Conservation (phyloP, 129 eudicot genomes). For the Cynara cardunculus region DNA sequence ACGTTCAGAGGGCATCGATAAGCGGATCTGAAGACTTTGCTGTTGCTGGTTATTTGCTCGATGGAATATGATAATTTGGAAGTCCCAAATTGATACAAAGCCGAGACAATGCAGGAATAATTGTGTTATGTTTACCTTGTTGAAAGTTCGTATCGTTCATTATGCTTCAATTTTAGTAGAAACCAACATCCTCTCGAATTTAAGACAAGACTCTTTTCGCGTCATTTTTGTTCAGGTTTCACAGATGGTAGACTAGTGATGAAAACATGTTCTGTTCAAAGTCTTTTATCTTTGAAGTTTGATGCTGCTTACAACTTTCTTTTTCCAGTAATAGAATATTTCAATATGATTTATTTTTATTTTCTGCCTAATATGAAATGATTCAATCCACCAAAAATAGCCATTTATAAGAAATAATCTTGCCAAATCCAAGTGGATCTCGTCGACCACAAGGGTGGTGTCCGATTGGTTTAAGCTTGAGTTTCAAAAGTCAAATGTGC, state of each 20-base stretch:
- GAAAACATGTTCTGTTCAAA: no score
- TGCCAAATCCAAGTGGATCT: no score
- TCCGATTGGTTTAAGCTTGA: no score
- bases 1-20: not conserved
- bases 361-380: no score
- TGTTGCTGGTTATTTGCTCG: not conserved
- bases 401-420: no score
- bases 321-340: no score
- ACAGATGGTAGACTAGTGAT: not conserved
- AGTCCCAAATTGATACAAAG: not conserved
- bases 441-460: no score
- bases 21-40: not conserved
- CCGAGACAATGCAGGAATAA: not conserved
- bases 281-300: no score
- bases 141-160: not conserved
- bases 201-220: not conserved
- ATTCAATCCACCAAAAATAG: no score
- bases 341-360: no score
- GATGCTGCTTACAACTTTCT: no score
- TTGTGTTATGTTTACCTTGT: not conserved
- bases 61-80: not conserved
- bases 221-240: not conserved
- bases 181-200: not conserved
- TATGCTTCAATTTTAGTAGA: not conserved
- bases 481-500: no score